Base-by-base conservation (phyloP, 495 filamentous ascomycete genomes). In the Parmelia sp. region DNA sequence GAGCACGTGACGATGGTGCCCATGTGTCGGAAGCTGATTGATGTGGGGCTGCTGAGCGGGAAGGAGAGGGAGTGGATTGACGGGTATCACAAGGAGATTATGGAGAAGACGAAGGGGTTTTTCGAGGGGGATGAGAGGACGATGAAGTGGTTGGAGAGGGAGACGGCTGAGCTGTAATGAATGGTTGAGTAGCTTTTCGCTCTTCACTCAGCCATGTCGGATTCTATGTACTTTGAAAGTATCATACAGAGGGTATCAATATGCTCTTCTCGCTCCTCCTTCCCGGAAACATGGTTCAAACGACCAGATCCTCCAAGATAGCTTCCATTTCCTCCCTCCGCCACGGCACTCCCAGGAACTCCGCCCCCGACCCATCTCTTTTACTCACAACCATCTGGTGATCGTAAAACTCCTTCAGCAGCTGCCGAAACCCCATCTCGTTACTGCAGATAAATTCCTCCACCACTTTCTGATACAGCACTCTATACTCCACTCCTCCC, bases 1-100 rank as follows among this genome's bases (percentile, higher is more conserved):
- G 92, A 99, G 78, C 91, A 96, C 72, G 91, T 96, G 65, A 99
- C 95, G 1, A 92, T 97, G 91, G 90, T 90, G 25, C 95, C 95
- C 2, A 89, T 95, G 74, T 96, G 94, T 74, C 82, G 86, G 66
- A 97, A 92, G 62, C 77, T 99, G 66, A 92, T 96, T 62, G 90
- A 97, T 72, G 78, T 79, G 47, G 81, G 70, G 10, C 79, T 95
- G 57, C 71, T 99, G 68, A 91, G 86, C 27, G 79, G 79, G n/a
- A 79, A 73, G 37, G 95, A 99, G 80, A 88, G 87, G 74, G 77
- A 81, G 63, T 99, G 91, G 90, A 74, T 99, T 61, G 94, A 97
- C 71, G 80, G 84, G 58, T 96, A 95, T 74, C 91, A 96, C 73
- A 73, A 78, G 31, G 87, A 96, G 72, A 85, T 99, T 25, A 83